These are phyloP conservation scores for Chlorella sp. DNA, from an alignment of 139 green algal species.

Conservation along the genomic window DNA sequence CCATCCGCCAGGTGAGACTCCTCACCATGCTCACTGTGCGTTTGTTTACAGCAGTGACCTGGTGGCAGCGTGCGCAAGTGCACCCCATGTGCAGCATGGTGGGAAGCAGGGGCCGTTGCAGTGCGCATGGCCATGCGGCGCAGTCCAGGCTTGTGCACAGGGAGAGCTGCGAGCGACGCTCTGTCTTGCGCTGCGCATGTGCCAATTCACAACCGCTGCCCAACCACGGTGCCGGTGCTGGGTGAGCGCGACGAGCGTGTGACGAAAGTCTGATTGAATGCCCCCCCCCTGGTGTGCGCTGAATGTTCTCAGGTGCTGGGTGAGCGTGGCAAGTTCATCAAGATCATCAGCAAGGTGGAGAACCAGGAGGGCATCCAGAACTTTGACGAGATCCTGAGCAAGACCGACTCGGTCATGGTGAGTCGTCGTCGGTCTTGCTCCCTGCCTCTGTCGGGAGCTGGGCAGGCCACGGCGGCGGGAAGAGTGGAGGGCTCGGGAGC, in stretches of 20 bases:
- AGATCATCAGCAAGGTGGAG: slow-evolving; percentile 97
- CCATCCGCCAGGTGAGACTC: slow-evolving; percentile 64
- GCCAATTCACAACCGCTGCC: too few species aligned
- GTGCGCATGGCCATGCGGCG: not conserved
- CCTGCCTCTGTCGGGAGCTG: too few species aligned
- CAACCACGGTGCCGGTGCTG: too few species aligned
- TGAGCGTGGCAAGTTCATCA: slow-evolving; percentile 70
- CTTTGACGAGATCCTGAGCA: slow-evolving; percentile 91
- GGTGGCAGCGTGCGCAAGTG: not conserved
- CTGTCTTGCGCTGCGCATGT: too few species aligned
- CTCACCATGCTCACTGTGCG: not conserved
- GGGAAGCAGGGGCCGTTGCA: not conserved
- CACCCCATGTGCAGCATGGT: not conserved
- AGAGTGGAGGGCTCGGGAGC: not conserved
- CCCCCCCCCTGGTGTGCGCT: not conserved
- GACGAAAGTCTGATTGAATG: slow-evolving; percentile 2
- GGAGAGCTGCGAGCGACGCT: not conserved
- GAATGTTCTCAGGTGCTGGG: slow-evolving; percentile 63
- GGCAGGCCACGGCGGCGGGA: not conserved
- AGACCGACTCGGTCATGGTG: slow-evolving; percentile 61
- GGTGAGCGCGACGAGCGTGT: not conserved
- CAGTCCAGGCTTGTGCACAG: not conserved
- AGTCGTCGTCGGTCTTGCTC: slow-evolving; percentile 1
- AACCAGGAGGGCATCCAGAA: slow-evolving; percentile 96
- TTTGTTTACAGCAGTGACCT: not conserved